Evolutionary conservation across 169 alveolate genomes (phyloP), one percentile per base, ranked within the genome.

Genomic region (Cryptosporidium baileyi): DNA sequence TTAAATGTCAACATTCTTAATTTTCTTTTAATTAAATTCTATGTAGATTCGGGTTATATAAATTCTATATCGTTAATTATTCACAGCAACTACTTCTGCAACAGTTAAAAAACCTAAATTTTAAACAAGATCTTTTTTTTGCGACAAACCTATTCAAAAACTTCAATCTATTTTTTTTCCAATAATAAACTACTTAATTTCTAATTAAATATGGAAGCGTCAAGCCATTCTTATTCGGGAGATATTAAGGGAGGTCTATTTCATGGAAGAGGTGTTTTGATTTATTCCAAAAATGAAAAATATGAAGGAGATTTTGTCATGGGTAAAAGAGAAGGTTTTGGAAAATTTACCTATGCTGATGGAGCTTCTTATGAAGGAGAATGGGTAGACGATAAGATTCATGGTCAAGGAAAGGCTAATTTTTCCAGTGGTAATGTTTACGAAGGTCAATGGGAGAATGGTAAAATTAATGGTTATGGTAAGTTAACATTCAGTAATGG

Each of bases 291-390:
- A 60, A 93, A 94, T 80, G 98, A 95, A 54, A 93, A 94, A 74
- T 97, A 97, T 89, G 98, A 97, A 80, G 99, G 99, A 2, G 97
- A 96, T 51, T 97, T 95, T 82, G 97, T 93, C 28, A 91, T 90
- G 62, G 99, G 98, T 32, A 95, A 94, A 89, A 88, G 98, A 74
- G 98, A 96, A 60, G 99, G 98, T 0, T 82, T 91, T 17, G 99
- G 98, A 0, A 90, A 93, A 51, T 96, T 95, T 89, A 93, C 89
- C 80, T 96, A 95, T 85, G 95, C 97, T 15, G 98, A 96, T 80
- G 98, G 99, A 11, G 96, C 98, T 45, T 88, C 94, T 4, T 96
- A 95, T 80, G 98, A 96, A 60, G 99, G 99, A 7, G 97, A 96
- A 65, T 95, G 98, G 99, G 90, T 92, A 22, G 97, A 96, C 63